Base-by-base conservation (phyloP, 176 grass and related monocot species). In the Lolium perenne region DNA sequence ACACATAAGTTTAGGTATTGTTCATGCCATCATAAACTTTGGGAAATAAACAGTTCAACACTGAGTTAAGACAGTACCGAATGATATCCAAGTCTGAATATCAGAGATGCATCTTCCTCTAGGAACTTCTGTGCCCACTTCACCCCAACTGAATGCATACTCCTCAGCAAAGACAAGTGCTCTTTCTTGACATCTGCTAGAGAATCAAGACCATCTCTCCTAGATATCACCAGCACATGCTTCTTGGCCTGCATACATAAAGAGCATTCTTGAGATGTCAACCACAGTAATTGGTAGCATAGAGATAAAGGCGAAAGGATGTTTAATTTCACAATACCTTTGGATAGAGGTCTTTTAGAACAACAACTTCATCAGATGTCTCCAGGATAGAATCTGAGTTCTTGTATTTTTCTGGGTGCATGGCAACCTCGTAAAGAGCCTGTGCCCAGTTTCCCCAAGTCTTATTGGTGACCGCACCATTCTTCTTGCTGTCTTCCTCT, bases 21-120 rank as follows among this genome's bases (percentile, higher is more conserved):
- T 10, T 38, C 50, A 74, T 67, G 48, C 80, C 8, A 74, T 26
- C 22, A 62, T 77, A 48, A 83, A 69, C 18, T 77, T 23, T 69
- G 20, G 17, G 38, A 6, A 61, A 64, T 8, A 12, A 21, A 61
- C 2, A 57, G 22, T 50, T 74, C 22, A 74, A 26, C 46, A 26
- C 71, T 51, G 48, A 61, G 69, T 29, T 49, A 66, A 70, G 62
- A 49, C 43, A 17, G 61, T 85, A 95, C 96, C 75, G 82, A 95
- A 85, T 98, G 91, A 50, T 95, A 98, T 90, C 96, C 96, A 32
- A 98, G 78, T 79, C 96, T 92, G 78, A 98, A 95, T 23, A 54
- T 65, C 79, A 92, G 87, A 65, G 88, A 95, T 12, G 90, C 47
- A 68, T 98, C 93, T 86, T 94, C 90, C 35, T 82, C 63, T 66